Evolutionary conservation across 139 green algal species (phyloP), one percentile per base, ranked within the genome.

Genomic region (Nannochloris sp.): DNA sequence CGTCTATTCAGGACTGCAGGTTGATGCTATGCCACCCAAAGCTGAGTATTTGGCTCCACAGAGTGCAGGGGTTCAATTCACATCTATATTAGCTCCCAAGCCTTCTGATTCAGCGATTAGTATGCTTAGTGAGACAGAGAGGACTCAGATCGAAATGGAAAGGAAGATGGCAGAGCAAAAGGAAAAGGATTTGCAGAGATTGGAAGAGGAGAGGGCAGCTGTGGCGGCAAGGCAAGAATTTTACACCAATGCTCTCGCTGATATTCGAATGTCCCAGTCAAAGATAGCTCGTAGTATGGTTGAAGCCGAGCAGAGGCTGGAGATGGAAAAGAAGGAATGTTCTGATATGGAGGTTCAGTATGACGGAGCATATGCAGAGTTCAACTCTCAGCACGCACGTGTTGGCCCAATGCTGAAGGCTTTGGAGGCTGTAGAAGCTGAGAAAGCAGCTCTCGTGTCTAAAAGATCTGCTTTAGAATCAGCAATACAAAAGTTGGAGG

Each of bases 261-360:
- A 68, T 23, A 25, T 77, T 31, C 56, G 70, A 20, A 44, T 77
- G 33, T 40, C 60, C 8, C 59, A 73, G 56, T 69, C 57, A 58
- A 73, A 69, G 28, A 65, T 77, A 49, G 56, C 59, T 2, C 59
- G 70, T 23, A 46, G 28, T 23, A 37, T 73, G 58, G 64, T 69
- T 48, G 71, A 71, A 59, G 70, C 65, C n/a, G 62, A 79, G 50
- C 70, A 73, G 71, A 59, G 71, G 40, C 59, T 46, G 58, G 71
- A 73, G 60, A 64, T 71, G 66, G 74, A 85, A 61, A 49, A 56
- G 5, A 56, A 48, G 1, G 53, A 59, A n/a, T 67, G 66, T 10
- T 33, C 67, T 14, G 53, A 64, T 4, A 49, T 75, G 58, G 77
- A 84, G 25, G 28, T 25, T 1, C 57, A 77, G 37, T 77, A 77